Evolutionary conservation across 345 rosid genomes (phyloP).

Genomic region (Ceriops decandra): DNA sequence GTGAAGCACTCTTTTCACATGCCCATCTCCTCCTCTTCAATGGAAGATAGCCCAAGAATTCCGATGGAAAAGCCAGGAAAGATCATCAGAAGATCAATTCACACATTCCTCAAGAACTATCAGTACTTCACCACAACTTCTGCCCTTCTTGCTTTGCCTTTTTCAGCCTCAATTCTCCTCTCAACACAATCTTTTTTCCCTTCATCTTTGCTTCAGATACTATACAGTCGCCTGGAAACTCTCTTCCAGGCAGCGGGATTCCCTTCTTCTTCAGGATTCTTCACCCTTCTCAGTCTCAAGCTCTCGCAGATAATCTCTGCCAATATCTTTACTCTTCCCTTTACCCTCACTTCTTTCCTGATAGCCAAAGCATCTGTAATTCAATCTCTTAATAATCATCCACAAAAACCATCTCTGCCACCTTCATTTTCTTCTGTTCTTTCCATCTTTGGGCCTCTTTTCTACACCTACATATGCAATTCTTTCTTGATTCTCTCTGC

Average conservation of each 20-base stretch:
- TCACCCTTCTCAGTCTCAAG: slow-evolving; percentile 51
- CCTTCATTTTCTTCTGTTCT: slow-evolving; percentile 34
- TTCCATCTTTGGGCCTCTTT: slow-evolving; percentile 45
- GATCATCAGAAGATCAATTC: slow-evolving; percentile 64
- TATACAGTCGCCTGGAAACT: slow-evolving; percentile 35
- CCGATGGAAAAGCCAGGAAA: slow-evolving; percentile 49
- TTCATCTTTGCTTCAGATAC: slow-evolving; percentile 22
- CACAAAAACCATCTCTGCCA: slow-evolving; percentile 14
- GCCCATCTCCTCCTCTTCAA: background rate
- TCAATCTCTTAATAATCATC: slow-evolving; percentile 19
- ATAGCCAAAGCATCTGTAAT: slow-evolving; percentile 60
- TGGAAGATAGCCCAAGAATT: slow-evolving; percentile 14
- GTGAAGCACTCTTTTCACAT: background rate
- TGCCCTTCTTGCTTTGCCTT: slow-evolving; percentile 55
- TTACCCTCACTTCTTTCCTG: slow-evolving; percentile 67
- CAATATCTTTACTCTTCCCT: slow-evolving; percentile 57
- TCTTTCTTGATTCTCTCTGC: slow-evolving; percentile 56
- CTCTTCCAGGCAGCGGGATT: slow-evolving; percentile 67
- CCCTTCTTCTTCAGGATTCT: slow-evolving; percentile 52
- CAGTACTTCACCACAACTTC: slow-evolving; percentile 52
- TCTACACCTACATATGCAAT: slow-evolving; percentile 48
- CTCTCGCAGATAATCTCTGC: slow-evolving; percentile 73
- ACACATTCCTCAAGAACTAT: slow-evolving; percentile 56
- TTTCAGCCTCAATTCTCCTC: slow-evolving; percentile 52
- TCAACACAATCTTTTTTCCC: slow-evolving; percentile 43